phyloP scores from a whole-genome alignment of 768 basidiomycete species.

The Mycena maculata region DNA sequence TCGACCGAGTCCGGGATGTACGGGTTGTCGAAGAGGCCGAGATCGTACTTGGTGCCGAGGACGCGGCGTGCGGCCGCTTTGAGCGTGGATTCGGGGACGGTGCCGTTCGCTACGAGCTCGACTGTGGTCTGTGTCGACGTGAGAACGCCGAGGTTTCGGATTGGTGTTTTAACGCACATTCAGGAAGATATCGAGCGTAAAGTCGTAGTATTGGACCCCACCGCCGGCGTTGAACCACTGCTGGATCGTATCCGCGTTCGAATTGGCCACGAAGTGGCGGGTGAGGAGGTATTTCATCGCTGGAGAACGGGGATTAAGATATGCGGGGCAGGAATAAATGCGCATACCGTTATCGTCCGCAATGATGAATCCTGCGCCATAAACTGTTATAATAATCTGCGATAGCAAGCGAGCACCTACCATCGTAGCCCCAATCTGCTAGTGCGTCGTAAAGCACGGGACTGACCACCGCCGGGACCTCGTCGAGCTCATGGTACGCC shows the following conservation, averaged over 20 bases:
- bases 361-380: slow-evolving; percentile 27
- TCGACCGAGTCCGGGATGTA: slow-evolving; percentile 35
- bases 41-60: slow-evolving; percentile 39
- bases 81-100: slow-evolving; percentile 35
- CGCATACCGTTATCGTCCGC: slow-evolving; percentile 38
- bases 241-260: slow-evolving; percentile 38
- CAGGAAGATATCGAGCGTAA: slow-evolving; percentile 35
- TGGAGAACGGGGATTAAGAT: slow-evolving; percentile 6
- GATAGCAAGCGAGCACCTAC: slow-evolving; percentile 9
- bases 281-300: slow-evolving; percentile 31
- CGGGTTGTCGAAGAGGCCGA: slow-evolving; percentile 35
- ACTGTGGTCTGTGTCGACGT: slow-evolving; percentile 26
- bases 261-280: slow-evolving; percentile 30
- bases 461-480: slow-evolving; percentile 37
- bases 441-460: slow-evolving; percentile 39
- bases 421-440: slow-evolving; percentile 42
- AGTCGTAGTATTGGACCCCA: slow-evolving; percentile 40
- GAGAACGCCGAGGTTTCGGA: background rate
- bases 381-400: background rate
- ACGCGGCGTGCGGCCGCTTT: slow-evolving; percentile 35
- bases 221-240: slow-evolving; percentile 45
- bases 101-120: slow-evolving; percentile 36
- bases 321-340: background rate
- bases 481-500: slow-evolving; percentile 42
- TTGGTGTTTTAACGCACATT: slow-evolving; percentile 28